phyloP scores from a whole-genome alignment of 176 grass and related monocot genomes.

The Alloteropsis semialata region DNA sequence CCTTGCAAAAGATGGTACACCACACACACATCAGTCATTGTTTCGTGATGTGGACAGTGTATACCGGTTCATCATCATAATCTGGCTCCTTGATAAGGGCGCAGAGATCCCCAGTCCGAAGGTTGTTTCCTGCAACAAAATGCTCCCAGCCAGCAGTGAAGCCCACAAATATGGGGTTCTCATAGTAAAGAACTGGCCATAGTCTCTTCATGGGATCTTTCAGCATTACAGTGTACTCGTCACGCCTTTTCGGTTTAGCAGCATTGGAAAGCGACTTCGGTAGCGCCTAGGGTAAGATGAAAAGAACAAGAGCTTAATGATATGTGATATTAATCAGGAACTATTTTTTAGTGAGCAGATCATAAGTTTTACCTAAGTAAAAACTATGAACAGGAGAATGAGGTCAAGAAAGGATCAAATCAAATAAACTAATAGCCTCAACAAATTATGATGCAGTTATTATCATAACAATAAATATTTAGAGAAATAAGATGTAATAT shows the following conservation, averaged over 20 bases:
- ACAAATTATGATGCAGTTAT: background rate
- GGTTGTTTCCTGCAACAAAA: constrained; percentile 46
- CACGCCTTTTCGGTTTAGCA: constrained; percentile 5
- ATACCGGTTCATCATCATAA: constrained; percentile 20
- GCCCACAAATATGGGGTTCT: constrained; percentile 28
- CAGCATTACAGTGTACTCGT: constrained; percentile 27
- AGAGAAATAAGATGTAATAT: background rate
- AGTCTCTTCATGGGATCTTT: constrained; percentile 45
- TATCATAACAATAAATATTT: background rate
- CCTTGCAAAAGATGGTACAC: background rate
- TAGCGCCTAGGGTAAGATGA: constrained; percentile 26
- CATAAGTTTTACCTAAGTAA: background rate
- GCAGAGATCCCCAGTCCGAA: constrained; percentile 34
- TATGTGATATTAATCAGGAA: background rate
- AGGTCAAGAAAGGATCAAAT: background rate
- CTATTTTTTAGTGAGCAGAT: background rate
- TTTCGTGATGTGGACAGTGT: constrained; percentile 27
- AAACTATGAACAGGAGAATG: background rate
- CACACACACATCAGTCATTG: background rate
- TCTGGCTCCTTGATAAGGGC: constrained; percentile 19
- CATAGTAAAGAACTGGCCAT: constrained; percentile 54
- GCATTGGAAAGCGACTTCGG: constrained; percentile 3
- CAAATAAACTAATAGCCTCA: background rate
- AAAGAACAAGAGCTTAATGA: background rate
- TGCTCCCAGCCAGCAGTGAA: constrained; percentile 49